Evolutionary conservation across 2,329 filamentous ascomycete genomes (phyloP), one percentile per base, ranked within the genome.

Genomic region (Aspergillus calidoustus): DNA sequence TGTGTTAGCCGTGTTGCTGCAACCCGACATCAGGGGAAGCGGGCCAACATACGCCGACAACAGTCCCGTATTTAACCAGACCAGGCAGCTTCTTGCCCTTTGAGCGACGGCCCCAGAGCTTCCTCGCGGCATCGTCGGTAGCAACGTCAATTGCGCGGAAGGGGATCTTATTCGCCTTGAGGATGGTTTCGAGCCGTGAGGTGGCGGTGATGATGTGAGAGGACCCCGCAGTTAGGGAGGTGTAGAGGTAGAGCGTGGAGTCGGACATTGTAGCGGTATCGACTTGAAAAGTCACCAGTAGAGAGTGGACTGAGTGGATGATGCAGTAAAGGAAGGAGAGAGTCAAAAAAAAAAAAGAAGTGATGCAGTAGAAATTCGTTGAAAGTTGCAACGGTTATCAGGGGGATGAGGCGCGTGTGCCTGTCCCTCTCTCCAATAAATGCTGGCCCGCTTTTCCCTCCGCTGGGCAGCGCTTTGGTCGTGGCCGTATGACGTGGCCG

Each of bases 131-230:
- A 60, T 95, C 90, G 76, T 99, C 92, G 31, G 91, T 96, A 46
- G 94, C 92, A 48, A 95, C 87, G 78, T 99, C 95, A 73, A 97
- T 84, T 66, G 92, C 93, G 76, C 92, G 92, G 82, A 98, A 99
- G 11, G 93, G 92, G 61, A 99, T 90, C 69, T 91, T 91, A 83
- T 98, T 97, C 66, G 93, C 93, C 74, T 92, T 94, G 63, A 99
- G 86, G 73, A 99, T 98, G 13, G 93, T 97, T 80, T 99, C 94
- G 69, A 99, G 88, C 52, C 95, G 91, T 58, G 93, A 96, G 1
- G 95, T 98, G 28, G 93, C 95, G 46, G 95, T 98, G 73, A 98
- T 89, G 76, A 98, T 97, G 77, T 97, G 93, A 25, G 93, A 96
- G 46, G 93, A 97, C 66, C 95, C 95, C 62, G 95, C 92, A 22